These are phyloP conservation scores for Chenopodium suecicum DNA, from an alignment of 148 eudicot genomes.

Conservation along the genomic window DNA sequence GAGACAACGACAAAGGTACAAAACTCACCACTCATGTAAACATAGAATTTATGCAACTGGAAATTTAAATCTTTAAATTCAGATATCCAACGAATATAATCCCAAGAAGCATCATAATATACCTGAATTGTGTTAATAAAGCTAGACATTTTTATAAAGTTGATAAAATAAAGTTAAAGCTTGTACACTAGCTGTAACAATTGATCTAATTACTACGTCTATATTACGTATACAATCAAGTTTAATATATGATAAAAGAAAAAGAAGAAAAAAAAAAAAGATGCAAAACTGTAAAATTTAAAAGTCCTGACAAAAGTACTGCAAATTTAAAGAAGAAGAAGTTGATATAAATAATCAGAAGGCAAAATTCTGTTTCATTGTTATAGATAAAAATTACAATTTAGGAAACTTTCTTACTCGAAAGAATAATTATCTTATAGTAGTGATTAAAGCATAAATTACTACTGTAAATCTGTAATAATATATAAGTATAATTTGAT, in stretches of 20 bases:
- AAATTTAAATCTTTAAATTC: background rate
- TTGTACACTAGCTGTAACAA: conserved; percentile 28
- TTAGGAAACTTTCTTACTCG: too few relatives aligned
- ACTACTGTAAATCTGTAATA: too few relatives aligned
- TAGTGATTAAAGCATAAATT: too few relatives aligned
- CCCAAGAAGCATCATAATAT: conserved; percentile 5
- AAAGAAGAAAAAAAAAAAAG: background rate
- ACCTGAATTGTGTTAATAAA: conserved; percentile 21
- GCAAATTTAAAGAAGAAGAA: too few relatives aligned
- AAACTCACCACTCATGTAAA: background rate
- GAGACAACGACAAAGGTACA: background rate
- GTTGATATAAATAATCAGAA: too few relatives aligned
- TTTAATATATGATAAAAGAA: too few relatives aligned
- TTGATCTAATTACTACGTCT: background rate
- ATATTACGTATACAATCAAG: background rate
- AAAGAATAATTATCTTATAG: too few relatives aligned
- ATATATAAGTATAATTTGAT: too few relatives aligned
- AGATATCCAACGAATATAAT: conserved; percentile 12
- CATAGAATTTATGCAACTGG: background rate
- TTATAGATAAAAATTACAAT: too few relatives aligned
- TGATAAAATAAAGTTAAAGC: conserved; percentile 23
- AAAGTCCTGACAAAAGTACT: too few relatives aligned
- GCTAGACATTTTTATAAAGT: conserved; percentile 24
- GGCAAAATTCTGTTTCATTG: too few relatives aligned
- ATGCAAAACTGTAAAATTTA: too few relatives aligned